A percentile compares a stretch with the other conserved stretches of the same genome.
Evolutionary conservation across 148 eudicot species (phyloP).

Genomic region (Hydrangea macrophylla): DNA sequence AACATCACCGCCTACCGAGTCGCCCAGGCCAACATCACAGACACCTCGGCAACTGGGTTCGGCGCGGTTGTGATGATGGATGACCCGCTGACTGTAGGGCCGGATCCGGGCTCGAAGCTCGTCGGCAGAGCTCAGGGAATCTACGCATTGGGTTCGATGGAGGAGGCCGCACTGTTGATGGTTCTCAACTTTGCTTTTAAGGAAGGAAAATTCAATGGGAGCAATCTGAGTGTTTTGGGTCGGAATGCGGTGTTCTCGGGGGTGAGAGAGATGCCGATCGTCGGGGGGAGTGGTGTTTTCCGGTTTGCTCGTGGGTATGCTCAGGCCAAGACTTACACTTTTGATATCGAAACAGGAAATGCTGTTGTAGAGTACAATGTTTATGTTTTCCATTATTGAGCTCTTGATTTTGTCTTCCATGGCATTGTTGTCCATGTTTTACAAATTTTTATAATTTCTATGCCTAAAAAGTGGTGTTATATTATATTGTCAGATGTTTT

Average conservation of each 20-base stretch:
- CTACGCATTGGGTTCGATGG: constrained; percentile 13
- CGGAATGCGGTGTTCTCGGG: constrained; percentile 14
- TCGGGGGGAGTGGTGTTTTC: constrained; percentile 28
- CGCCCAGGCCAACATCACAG: constrained; percentile 17
- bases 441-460: too few relatives aligned
- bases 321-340: constrained; percentile 13
- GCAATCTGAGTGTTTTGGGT: constrained; percentile 22
- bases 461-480: too few relatives aligned
- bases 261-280: constrained; percentile 28
- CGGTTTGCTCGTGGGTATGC: constrained; percentile 29
- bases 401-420: too few relatives aligned
- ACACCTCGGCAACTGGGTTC: constrained; percentile 7
- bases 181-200: constrained; percentile 23
- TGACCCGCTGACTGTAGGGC: constrained; percentile 15
- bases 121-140: constrained; percentile 32
- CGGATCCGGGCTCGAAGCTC: constrained; percentile 10
- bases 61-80: constrained; percentile 19
- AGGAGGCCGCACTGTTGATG: constrained; percentile 18
- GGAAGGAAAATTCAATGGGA: constrained; percentile 29
- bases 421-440: too few relatives aligned
- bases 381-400: constrained; percentile 28
- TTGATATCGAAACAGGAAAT: constrained; percentile 14
- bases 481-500: too few relatives aligned
- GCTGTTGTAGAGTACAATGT: constrained; percentile 28
- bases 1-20: constrained; percentile 28